Conservation (phyloP, 1,284 basidiomycete species). For the Abortiporus biennis region DNA sequence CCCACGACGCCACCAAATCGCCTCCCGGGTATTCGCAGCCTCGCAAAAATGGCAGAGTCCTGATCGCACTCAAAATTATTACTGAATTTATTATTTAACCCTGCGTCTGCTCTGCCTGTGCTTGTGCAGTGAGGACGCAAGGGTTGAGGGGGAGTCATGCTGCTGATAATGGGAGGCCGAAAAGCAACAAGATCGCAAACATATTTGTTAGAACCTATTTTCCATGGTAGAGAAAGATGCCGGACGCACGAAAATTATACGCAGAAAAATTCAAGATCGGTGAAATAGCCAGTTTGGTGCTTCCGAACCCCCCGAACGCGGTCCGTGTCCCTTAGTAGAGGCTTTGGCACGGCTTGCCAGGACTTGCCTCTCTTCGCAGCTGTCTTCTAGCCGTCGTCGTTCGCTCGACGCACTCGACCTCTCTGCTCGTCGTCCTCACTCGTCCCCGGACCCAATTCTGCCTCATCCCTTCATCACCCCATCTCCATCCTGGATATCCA, state of each 20-base stretch:
- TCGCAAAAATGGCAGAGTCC: no score
- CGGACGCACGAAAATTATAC: not conserved
- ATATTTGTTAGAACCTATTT: not conserved
- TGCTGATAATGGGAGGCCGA: not conserved
- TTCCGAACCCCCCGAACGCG: not conserved
- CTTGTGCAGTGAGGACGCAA: no score
- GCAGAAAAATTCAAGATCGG: no score
- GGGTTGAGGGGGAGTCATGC: not conserved
- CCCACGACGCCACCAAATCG: no score
- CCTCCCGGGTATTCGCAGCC: no score
- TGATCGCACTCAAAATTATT: no score
- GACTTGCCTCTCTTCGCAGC: not conserved
- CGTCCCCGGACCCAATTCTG: not conserved
- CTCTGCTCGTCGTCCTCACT: not conserved
- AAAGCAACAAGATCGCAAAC: not conserved
- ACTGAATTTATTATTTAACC: no score
- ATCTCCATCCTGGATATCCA: not conserved
- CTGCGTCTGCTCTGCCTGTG: no score
- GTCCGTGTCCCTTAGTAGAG: no score
- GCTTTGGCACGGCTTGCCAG: no score
- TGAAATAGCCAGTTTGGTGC: no score
- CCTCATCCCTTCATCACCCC: not conserved
- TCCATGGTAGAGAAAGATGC: not conserved
- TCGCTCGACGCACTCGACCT: no score
- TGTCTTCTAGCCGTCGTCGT: constrained; percentile 2